Evolutionary conservation across 164 flowering plant species (phyloP).

Genomic region (Vitis riparia): DNA sequence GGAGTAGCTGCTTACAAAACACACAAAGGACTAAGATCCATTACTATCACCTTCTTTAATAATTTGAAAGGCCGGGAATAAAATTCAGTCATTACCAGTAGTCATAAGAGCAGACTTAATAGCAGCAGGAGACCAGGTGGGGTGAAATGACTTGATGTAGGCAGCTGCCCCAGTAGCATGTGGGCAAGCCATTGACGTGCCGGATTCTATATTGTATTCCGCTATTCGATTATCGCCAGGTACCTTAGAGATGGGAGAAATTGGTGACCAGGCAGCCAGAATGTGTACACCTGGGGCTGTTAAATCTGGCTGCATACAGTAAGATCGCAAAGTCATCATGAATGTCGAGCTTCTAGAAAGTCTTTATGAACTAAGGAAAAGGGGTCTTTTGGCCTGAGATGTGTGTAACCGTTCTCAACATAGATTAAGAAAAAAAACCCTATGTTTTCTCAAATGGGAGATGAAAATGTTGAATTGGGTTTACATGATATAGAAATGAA

Average conservation of each 20-base stretch:
- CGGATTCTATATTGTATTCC: conserved; percentile 26
- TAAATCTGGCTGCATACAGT: conserved; percentile 29
- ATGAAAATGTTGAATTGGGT: too few relatives aligned
- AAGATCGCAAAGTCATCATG: neutral
- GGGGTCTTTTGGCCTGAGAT: too few relatives aligned
- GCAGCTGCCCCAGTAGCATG: conserved; percentile 34
- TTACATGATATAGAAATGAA: too few relatives aligned
- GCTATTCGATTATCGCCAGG: conserved; percentile 8
- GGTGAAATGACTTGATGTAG: conserved; percentile 33
- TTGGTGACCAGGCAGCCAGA: conserved; percentile 36
- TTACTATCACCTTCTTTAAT: too few relatives aligned
- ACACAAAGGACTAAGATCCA: too few relatives aligned
- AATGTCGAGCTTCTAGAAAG: too few relatives aligned
- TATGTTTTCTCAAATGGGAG: too few relatives aligned
- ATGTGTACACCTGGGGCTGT: conserved; percentile 38
- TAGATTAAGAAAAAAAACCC: too few relatives aligned
- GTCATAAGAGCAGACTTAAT: conserved; percentile 40
- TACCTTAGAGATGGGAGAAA: conserved; percentile 9
- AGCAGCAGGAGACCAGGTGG: conserved; percentile 46
- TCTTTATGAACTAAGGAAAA: too few relatives aligned
- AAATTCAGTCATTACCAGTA: conserved; percentile 18
- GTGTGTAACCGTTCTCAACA: too few relatives aligned
- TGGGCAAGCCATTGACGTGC: conserved; percentile 45
- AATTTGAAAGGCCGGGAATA: neutral
- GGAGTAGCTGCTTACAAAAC: neutral